Evolutionary conservation across 495 filamentous ascomycete genomes (phyloP).

Genomic region (Neurospora discreta): DNA sequence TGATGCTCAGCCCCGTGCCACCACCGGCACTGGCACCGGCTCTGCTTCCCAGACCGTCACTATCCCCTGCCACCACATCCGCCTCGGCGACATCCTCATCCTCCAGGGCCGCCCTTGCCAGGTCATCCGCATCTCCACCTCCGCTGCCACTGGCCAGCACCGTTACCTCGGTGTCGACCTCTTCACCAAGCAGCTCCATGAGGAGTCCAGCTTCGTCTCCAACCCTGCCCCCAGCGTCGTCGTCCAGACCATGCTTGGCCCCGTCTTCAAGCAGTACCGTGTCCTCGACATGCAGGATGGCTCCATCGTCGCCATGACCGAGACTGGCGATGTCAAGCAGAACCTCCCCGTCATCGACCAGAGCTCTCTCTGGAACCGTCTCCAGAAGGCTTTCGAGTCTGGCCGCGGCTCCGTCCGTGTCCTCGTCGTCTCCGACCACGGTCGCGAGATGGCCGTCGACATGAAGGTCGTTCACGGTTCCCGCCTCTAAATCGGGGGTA

Average conservation of each 20-base stretch:
- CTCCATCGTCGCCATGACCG: slow-evolving; percentile 43
- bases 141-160: slow-evolving; percentile 95
- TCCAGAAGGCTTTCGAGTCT: slow-evolving; percentile 77
- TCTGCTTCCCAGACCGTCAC: slow-evolving; percentile 66
- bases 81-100: slow-evolving; percentile 96
- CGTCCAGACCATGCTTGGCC: slow-evolving; percentile 98
- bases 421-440: slow-evolving; percentile 90
- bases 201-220: slow-evolving; percentile 96
- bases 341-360: slow-evolving; percentile 86
- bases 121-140: slow-evolving; percentile 99
- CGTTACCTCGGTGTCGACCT: slow-evolving; percentile 99
- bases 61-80: slow-evolving; percentile 98
- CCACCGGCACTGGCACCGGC: slow-evolving; percentile 13
- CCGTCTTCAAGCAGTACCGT: slow-evolving; percentile 99
- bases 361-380: slow-evolving; percentile 70
- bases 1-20: slow-evolving; percentile 24
- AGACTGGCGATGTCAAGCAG: slow-evolving; percentile 92
- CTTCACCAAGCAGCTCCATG: slow-evolving; percentile 97
- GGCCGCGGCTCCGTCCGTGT: slow-evolving; percentile 90
- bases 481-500: slow-evolving; percentile 32
- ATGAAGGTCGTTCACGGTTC: slow-evolving; percentile 90
- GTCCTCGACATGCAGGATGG: slow-evolving; percentile 94
- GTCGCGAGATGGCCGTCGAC: slow-evolving; percentile 92
- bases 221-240: slow-evolving; percentile 93
- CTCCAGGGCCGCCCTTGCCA: slow-evolving; percentile 99